Evolutionary conservation across 2,329 filamentous ascomycete genomes (phyloP).

Genomic region (Aspergillus floridensis): DNA sequence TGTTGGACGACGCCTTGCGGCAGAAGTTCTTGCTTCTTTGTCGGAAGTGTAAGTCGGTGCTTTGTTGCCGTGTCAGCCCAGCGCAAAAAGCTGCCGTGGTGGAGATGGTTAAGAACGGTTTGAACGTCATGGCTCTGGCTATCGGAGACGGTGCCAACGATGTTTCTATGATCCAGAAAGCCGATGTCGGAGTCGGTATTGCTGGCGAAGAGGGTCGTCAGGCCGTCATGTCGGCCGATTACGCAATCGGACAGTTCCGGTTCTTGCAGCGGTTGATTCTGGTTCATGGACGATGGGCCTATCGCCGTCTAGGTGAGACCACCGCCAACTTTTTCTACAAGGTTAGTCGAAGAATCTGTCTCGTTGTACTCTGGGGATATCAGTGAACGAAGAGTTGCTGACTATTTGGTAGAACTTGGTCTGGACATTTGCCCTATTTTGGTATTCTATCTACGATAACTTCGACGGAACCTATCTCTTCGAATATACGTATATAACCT

Average conservation of each 20-base stretch:
- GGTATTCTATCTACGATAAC: slow-evolving; percentile 7
- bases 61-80: slow-evolving; percentile 7
- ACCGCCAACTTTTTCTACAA: slow-evolving; percentile 8
- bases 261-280: slow-evolving; percentile 79
- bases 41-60: slow-evolving; percentile 3
- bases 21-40: slow-evolving; percentile 6
- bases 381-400: not conserved
- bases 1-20: slow-evolving; percentile 2
- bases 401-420: slow-evolving; percentile 3
- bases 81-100: slow-evolving; percentile 5
- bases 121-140: slow-evolving; percentile 66
- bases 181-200: slow-evolving; percentile 89
- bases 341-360: not conserved
- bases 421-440: slow-evolving; percentile 5
- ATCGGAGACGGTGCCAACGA: slow-evolving; percentile 92
- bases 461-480: slow-evolving; percentile 5
- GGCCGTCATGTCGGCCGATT: slow-evolving; percentile 92
- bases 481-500: slow-evolving; percentile 6
- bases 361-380: too few relatives aligned
- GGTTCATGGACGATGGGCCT: slow-evolving; percentile 93
- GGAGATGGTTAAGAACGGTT: slow-evolving; percentile 4
- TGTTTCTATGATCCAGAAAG: slow-evolving; percentile 95
- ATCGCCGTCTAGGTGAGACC: slow-evolving; percentile 41
- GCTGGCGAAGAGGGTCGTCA: slow-evolving; percentile 87
- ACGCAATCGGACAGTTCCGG: slow-evolving; percentile 88